These are phyloP conservation scores for Retiboletus flavoniger DNA, from an alignment of 1,284 basidiomycete species.

Conservation along the genomic window DNA sequence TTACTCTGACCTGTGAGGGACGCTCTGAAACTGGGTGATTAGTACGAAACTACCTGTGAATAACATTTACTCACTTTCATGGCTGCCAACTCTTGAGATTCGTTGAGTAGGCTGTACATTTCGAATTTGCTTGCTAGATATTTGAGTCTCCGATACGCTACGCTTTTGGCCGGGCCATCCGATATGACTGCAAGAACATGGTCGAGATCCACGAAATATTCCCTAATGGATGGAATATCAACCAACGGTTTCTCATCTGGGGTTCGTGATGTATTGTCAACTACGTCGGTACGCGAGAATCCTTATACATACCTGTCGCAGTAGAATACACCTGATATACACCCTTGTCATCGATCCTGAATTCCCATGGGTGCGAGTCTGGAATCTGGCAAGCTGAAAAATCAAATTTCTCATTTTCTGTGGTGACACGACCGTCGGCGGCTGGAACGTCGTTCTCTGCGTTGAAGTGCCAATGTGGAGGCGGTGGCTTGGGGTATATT, in stretches of 20 bases:
- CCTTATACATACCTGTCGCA: slow-evolving; percentile 36
- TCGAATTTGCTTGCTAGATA: slow-evolving; percentile 96
- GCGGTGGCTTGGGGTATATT: slow-evolving; percentile 87
- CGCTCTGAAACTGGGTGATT: slow-evolving; percentile 46
- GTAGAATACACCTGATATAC: slow-evolving; percentile 80
- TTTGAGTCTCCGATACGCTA: slow-evolving; percentile 91
- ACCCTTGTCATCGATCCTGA: slow-evolving; percentile 79
- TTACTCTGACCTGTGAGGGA: slow-evolving; percentile 37
- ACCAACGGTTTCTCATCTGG: slow-evolving; percentile 58
- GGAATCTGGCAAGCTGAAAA: slow-evolving; percentile 74
- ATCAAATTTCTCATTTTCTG: slow-evolving; percentile 58
- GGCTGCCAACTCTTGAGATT: slow-evolving; percentile 91
- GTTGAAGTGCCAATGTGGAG: slow-evolving; percentile 90
- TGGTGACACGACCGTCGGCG: slow-evolving; percentile 38
- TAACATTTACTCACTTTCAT: slow-evolving; percentile 73
- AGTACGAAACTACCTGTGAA: slow-evolving; percentile 5
- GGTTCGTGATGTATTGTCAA: not conserved
- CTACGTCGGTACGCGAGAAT: not conserved
- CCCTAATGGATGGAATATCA: slow-evolving; percentile 82
- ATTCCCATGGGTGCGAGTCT: slow-evolving; percentile 57
- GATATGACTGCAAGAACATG: slow-evolving; percentile 83
- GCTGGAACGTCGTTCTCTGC: slow-evolving; percentile 53
- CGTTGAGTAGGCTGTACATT: slow-evolving; percentile 91
- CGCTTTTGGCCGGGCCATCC: slow-evolving; percentile 94
- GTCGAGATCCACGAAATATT: slow-evolving; percentile 98